Evolutionary conservation across 192 early-diverging fungal species (phyloP), one percentile per base, ranked within the genome.

Genomic region (Geosiphon pyriformis): DNA sequence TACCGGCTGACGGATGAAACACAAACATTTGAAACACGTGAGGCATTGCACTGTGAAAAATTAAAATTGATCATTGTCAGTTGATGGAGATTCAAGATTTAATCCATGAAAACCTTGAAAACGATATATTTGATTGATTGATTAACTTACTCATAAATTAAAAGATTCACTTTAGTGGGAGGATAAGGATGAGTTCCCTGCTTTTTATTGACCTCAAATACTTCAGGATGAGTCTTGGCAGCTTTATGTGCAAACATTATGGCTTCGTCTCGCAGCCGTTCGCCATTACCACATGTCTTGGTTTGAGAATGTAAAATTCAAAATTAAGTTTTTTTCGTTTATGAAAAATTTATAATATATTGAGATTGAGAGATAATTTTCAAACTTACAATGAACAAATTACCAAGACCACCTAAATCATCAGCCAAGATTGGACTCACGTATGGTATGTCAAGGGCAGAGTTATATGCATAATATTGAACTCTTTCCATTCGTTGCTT

Each of bases 21-120:
- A 68, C 70, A 69, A 75, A 75, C 32, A 72, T 65, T 31, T 82
- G 81, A 34, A 82, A 82, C 1, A 82, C 81, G 51, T 82, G 81
- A 0, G 81, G 81, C 67, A 77, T 77, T 49, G 76, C 80, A 64
- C 70, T 69, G 20, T 61, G 61, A 23, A 26, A 10, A 10, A 42
- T 10, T 42, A 15, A 42, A 42, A 10, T 42, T 42, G 15, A 42
- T 42, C 15, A 15, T 42, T 42, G 15, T 42, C 37, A n/a, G n/a
- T n/a, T n/a, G n/a, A n/a, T n/a, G n/a, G n/a, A n/a, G n/a, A n/a
- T n/a, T n/a, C n/a, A n/a, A n/a, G n/a, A n/a, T n/a, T n/a, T n/a
- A n/a, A 42, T 42, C 37, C 37, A 6, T 42, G 15, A 10, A 10
- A 15, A 10, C 15, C 15, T 42, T 6, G 15, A 42, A 42, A 15